phyloP scores from a whole-genome alignment of 352 stramenopile species.

The Phytophthora nicotianae region DNA sequence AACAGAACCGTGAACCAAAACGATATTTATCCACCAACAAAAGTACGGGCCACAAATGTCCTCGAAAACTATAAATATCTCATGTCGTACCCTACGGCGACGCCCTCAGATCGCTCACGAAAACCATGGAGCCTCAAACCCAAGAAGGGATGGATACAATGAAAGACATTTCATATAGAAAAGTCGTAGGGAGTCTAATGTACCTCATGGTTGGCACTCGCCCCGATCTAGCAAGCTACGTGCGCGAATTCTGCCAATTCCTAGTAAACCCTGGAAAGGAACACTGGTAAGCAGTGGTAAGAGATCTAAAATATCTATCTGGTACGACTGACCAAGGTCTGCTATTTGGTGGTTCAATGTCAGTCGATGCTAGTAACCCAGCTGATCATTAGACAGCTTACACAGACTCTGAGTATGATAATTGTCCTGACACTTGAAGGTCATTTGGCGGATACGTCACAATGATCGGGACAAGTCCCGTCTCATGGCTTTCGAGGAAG shows the following conservation, averaged over 20 bases:
- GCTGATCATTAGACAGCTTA: neutral
- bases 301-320: neutral
- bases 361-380: neutral
- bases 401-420: neutral
- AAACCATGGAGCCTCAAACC: neutral
- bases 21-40: neutral
- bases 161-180: neutral
- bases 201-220: slow-evolving; percentile 8
- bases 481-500: too few species aligned
- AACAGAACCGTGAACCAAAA: neutral
- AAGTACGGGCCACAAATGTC: neutral
- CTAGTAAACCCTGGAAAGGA: neutral
- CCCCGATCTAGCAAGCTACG: neutral
- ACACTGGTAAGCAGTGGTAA: slow-evolving; percentile 1
- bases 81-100: neutral
- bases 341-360: neutral
- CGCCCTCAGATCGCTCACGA: neutral
- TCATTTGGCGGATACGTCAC: neutral
- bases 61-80: neutral
- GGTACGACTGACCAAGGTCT: neutral
- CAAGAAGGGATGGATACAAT: slow-evolving; percentile 2
- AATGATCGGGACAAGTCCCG: neutral
- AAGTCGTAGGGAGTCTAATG: neutral
- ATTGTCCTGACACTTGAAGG: neutral
- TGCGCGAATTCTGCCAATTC: slow-evolving; percentile 8